Base-by-base conservation (phyloP, 768 basidiomycete species). In the Podaxis sp. region DNA sequence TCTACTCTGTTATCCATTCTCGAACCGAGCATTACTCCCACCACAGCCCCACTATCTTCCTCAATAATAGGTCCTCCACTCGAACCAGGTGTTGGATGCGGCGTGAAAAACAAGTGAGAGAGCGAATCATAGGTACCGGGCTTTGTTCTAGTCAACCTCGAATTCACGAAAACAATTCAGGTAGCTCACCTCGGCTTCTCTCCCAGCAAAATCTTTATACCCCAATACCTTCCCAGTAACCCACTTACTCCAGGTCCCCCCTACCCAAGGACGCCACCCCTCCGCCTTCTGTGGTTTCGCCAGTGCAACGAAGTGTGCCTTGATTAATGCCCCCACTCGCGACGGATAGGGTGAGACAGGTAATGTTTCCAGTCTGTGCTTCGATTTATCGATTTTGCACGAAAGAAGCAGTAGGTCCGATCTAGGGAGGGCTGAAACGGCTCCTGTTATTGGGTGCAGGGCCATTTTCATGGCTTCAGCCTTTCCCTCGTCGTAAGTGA, bases 41-140 rank as follows among this genome's bases (percentile, higher is more conserved):
- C 77, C 3, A 90, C 87, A 0, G 86, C 81, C 3, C 88, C 88
- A 30, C 74, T 83, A 64, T 83, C 78, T 64, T 81, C 79, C 61
- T 87, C 84, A 7, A 90, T 75, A 59, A 90, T 82, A 0, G 89
- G 88, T 1, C 87, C 88, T 3, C 89, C 89, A 61, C 87, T 89
- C 19, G 87, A 88, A 6, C 89, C 89, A 1, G 81, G 77, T 0
- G 84, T 83, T 12, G 88, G 88, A 7, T 82, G 68, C 2, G 82
- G 80, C 39, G 75, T 73, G 69, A 88, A 82, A 51, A 84, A 69
- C 65, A 90, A 70, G 66, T 86, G 82, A 1, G 82, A 80, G 9
- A 90, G 79, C 4, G 82, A 74, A 66, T 88, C 87, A 69, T 89
- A 86, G n/a, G 87, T 87, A 15, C 89, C 89, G 2, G 87, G 84